Conservation (phyloP, 805 yeast genomes). For the Kuraishia hungarica region DNA sequence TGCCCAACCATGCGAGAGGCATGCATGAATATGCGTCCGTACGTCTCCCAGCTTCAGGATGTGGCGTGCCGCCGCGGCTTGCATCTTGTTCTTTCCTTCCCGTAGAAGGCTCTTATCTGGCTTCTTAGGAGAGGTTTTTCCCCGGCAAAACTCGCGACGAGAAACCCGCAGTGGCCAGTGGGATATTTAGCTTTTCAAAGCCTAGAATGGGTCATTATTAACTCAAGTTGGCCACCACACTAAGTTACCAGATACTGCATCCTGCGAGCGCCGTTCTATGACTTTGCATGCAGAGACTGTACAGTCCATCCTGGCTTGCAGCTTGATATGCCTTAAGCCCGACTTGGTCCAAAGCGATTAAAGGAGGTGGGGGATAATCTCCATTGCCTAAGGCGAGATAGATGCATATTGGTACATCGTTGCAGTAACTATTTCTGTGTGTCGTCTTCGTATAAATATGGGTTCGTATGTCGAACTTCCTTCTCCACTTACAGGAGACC, state of each 20-base stretch:
- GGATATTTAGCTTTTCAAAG: no score
- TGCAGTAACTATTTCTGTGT: neutral
- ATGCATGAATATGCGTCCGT: neutral
- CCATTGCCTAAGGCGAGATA: neutral
- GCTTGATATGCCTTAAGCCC: neutral
- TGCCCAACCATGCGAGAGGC: neutral
- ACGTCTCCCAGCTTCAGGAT: neutral
- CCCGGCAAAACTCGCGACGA: neutral
- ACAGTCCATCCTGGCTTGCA: neutral
- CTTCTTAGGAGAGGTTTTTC: neutral
- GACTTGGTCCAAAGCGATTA: neutral
- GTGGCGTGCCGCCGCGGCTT: neutral
- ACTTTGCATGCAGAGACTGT: neutral
- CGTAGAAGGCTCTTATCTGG: neutral
- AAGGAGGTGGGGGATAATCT: neutral
- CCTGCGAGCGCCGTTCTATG: neutral
- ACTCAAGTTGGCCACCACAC: neutral
- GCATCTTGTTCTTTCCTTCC: neutral
- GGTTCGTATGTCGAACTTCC: neutral
- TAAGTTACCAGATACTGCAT: neutral
- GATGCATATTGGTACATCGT: neutral
- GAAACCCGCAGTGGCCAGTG: neutral
- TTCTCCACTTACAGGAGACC: neutral
- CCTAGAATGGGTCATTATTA: neutral
- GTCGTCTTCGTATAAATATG: neutral